Conservation (phyloP, 225 moss, liverwort and hornwort species). For the Bryoerythrophyllum caledonicum region DNA sequence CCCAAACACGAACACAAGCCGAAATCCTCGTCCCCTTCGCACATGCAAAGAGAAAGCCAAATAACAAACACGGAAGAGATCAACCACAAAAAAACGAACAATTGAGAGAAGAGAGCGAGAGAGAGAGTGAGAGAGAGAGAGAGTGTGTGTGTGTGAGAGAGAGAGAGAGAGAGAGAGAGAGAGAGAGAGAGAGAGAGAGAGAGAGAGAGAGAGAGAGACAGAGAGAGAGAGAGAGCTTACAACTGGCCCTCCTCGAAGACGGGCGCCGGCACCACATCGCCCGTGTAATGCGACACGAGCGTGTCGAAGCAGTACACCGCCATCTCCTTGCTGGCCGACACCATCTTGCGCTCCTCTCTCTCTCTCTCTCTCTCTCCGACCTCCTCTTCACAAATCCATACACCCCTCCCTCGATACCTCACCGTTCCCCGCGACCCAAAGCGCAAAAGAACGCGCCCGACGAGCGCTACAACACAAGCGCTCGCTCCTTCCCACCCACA, state of each 20-base stretch:
- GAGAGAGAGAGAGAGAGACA: too few relatives aligned
- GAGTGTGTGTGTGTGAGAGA: too few relatives aligned
- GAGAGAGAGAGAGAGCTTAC: conserved; percentile 45
- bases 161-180: too few relatives aligned
- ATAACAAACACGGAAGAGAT: neutral
- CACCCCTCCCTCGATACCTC: conserved; percentile 17
- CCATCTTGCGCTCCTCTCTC: conserved; percentile 69
- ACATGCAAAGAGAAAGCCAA: neutral
- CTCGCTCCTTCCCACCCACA: neutral
- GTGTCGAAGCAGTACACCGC: conserved; percentile 98
- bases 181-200: too few relatives aligned
- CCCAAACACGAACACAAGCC: neutral
- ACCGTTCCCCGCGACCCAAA: conserved; percentile 21
- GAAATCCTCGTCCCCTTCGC: neutral
- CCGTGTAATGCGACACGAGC: conserved; percentile 90
- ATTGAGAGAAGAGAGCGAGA: neutral
- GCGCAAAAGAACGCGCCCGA: conserved; percentile 2
- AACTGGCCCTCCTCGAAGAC: conserved; percentile 95
- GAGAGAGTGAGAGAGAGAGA: too few relatives aligned
- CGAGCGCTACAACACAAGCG: neutral
- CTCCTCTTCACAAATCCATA: conserved; percentile 19
- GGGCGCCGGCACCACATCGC: conserved; percentile 75
- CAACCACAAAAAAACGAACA: neutral
- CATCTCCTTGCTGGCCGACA: conserved; percentile 98
- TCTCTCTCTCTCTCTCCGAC: too few relatives aligned